Base-by-base conservation (phyloP, 371 early-diverging fungal genomes). In the Neoconidiobolus thromboides region DNA sequence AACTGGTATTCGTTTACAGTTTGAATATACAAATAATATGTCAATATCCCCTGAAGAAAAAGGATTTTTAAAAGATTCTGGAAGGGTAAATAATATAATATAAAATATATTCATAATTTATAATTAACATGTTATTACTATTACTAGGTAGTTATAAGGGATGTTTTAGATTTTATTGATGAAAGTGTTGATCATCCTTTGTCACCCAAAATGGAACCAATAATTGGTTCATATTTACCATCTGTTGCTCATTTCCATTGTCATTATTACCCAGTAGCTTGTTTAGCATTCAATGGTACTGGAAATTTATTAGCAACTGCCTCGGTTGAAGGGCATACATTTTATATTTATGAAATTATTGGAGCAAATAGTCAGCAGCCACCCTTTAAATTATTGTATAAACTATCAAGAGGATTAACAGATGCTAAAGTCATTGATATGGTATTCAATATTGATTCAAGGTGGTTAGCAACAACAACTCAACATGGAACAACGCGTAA, bases 381-480 rank as follows among this genome's bases (percentile, higher is more conserved):
- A 2, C 60, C 57, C 36, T 57, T 14, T 46, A 9, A 37, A 2
- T 14, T 44, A 12, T 38, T 50, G 36, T 40, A 83, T 60, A 80
- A 78, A 53, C 73, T 87, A 46, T 74, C 82, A 0, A 79, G 90
- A 15, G 90, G 90, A 4, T 82, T 79, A 60, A 87, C 88, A 0
- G 77, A 80, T 63, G 90, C 87, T 2, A 76, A 72, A 15, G 79
- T 90, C 10, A 84, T 83, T 60, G 78, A 82, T 58, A 76, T 83
- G 50, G 72, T 77, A 14, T 84, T 83, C 63, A 82, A 81, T 12
- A 62, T 69, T n/a, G 85, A 87, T 61, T 81, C 82, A 26, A 74
- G 75, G 47, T 90, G 90, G 90, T 76, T 85, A 50, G 81, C 81
- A 0, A 83, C 82, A 14, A 83, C 77, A 41, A 87, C 87, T 1